These are phyloP conservation scores for Sergeia podlipaevii DNA, from an alignment of 208 protist species.

Conservation along the genomic window DNA sequence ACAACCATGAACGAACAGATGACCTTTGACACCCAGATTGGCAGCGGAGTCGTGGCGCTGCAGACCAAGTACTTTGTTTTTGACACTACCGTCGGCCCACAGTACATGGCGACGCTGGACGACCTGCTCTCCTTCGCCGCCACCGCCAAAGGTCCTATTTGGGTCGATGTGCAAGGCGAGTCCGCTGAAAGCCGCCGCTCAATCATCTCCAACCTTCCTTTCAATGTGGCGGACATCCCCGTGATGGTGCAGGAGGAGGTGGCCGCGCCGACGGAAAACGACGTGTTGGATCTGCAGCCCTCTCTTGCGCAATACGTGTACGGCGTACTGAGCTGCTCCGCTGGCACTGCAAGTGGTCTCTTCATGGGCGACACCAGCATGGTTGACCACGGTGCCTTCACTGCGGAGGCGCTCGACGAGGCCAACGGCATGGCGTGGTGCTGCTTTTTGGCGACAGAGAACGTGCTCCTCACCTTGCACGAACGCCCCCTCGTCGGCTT, in stretches of 20 bases:
- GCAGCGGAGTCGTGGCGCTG: neutral
- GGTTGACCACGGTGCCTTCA: neutral
- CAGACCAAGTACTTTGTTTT: neutral
- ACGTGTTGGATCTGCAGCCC: constrained; percentile 62
- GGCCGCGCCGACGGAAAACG: constrained; percentile 42
- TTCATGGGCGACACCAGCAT: constrained; percentile 12
- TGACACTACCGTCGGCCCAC: constrained; percentile 5
- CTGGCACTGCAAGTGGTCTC: constrained; percentile 7
- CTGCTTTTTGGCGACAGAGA: constrained; percentile 50
- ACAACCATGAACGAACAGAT: constrained; percentile 13
- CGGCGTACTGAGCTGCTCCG: constrained; percentile 53
- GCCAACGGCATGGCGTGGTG: constrained; percentile 40
- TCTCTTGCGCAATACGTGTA: constrained; percentile 34
- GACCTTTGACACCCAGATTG: neutral
- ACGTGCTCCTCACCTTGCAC: constrained; percentile 63
- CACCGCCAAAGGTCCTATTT: constrained; percentile 15
- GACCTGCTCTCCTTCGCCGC: constrained; percentile 7
- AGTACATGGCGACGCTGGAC: constrained; percentile 2
- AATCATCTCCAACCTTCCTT: constrained; percentile 25
- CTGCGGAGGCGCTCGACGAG: constrained; percentile 14
- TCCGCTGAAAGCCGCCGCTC: constrained; percentile 21
- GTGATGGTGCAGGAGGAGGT: constrained; percentile 39
- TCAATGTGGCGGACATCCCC: constrained; percentile 26
- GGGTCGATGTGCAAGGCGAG: constrained; percentile 52
- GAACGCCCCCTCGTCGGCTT: constrained; percentile 44